These are phyloP conservation scores for Salvia hispanica DNA, from an alignment of 257 asterid species.

Conservation along the genomic window DNA sequence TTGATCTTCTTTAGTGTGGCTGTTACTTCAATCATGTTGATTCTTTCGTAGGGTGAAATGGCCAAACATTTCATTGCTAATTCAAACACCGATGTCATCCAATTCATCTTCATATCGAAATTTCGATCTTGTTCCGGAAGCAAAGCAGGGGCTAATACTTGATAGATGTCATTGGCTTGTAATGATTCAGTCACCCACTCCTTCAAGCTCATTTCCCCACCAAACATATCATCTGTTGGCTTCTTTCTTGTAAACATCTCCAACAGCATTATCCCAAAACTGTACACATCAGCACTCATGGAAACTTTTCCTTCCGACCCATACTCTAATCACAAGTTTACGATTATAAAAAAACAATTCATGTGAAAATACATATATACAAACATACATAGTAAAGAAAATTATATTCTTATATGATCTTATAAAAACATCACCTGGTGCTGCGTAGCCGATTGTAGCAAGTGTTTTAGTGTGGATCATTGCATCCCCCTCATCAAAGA, in stretches of 20 bases:
- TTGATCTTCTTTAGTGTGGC: not conserved
- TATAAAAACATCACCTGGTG: not conserved
- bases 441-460: not conserved
- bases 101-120: too few relatives aligned
- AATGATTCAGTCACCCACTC: slow-evolving; percentile 14
- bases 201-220: too few relatives aligned
- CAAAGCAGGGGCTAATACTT: not conserved
- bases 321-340: not conserved
- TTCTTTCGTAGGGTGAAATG: too few relatives aligned
- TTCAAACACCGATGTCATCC: too few relatives aligned
- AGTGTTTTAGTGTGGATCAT: not conserved
- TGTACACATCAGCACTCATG: not conserved
- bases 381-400: too few relatives aligned
- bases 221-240: slow-evolving; percentile 21
- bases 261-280: too few relatives aligned
- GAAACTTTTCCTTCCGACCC: slow-evolving; percentile 20
- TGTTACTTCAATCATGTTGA: not conserved
- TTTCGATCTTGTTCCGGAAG: not conserved
- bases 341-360: not conserved
- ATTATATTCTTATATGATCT: too few relatives aligned
- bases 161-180: not conserved
- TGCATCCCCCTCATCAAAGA: not conserved
- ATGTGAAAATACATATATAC: too few relatives aligned
- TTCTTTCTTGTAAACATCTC: slow-evolving; percentile 8
- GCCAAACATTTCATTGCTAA: too few relatives aligned